A percentile compares a stretch with the other conserved stretches of the same genome.
Conservation (phyloP, 495 filamentous ascomycete species). For the Neurospora discreta region DNA sequence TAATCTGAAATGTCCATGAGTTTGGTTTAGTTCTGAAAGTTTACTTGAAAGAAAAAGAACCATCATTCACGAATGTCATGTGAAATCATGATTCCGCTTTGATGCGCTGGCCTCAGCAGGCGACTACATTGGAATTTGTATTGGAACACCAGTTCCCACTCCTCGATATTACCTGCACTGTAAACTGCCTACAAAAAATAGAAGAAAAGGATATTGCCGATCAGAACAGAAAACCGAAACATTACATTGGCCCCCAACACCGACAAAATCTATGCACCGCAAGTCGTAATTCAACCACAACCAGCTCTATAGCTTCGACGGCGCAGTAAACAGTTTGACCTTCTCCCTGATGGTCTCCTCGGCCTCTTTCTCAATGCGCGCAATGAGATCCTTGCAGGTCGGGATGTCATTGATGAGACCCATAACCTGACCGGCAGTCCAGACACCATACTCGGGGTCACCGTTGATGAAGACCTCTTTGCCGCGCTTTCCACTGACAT, state of each 20-base stretch:
- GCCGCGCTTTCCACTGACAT: constrained; percentile 85
- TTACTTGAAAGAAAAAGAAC: too few species aligned
- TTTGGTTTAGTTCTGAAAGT: too few species aligned
- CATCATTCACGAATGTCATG: background rate
- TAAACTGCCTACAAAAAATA: background rate
- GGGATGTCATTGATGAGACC: constrained; percentile 58
- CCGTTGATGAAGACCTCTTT: constrained; percentile 86
- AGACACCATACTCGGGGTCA: constrained; percentile 78
- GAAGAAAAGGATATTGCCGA: background rate
- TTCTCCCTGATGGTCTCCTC: constrained; percentile 40
- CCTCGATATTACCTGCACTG: background rate
- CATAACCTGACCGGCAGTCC: constrained; percentile 56
- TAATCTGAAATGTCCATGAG: too few species aligned
- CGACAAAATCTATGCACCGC: background rate
- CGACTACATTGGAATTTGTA: background rate
- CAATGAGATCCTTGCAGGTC: constrained; percentile 43
- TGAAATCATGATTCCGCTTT: background rate
- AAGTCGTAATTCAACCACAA: background rate
- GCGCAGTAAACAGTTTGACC: constrained; percentile 24
- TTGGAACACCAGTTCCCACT: background rate
- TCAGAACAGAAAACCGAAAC: background rate
- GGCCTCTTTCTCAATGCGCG: constrained; percentile 50
- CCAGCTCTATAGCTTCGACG: constrained; percentile 29
- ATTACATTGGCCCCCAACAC: background rate
- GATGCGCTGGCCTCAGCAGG: background rate